Conservation (phyloP, 805 yeast genomes). For the Tetrapisispora namnaoensis region DNA sequence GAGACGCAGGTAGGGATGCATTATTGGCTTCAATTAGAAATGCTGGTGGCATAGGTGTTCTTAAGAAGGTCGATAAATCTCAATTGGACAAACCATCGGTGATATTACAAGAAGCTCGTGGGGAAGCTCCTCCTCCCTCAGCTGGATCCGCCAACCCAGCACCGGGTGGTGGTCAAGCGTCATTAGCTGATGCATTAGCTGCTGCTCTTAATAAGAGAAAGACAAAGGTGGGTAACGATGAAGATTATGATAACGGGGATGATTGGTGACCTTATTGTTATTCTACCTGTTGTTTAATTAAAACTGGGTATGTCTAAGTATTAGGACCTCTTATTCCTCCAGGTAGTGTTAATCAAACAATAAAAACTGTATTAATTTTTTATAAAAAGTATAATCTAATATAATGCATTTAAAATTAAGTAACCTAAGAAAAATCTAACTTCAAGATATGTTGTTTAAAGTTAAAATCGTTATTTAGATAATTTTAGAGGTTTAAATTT, state of each 20-base stretch:
- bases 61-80: slow-evolving; percentile 72
- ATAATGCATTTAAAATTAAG: background rate
- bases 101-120: slow-evolving; percentile 59
- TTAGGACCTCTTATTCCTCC: too few species aligned
- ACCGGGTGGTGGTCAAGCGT: slow-evolving; percentile 45
- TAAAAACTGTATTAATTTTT: too few species aligned
- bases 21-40: slow-evolving; percentile 77
- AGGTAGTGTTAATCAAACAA: background rate
- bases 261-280: slow-evolving; percentile 42
- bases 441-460: too few species aligned
- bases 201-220: slow-evolving; percentile 79
- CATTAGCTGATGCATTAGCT: slow-evolving; percentile 78
- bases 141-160: slow-evolving; percentile 32
- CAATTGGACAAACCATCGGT: slow-evolving; percentile 75
- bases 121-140: slow-evolving; percentile 37
- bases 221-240: slow-evolving; percentile 81
- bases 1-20: slow-evolving; percentile 64
- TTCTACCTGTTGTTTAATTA: background rate
- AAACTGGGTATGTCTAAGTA: background rate
- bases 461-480: too few species aligned
- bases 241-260: slow-evolving; percentile 74
- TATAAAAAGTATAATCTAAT: background rate
- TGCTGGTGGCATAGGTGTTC: slow-evolving; percentile 60
- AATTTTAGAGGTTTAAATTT: too few species aligned
- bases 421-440: background rate